A percentile compares a stretch with the other conserved stretches of the same genome.
phyloP scores from a whole-genome alignment of 352 stramenopile genomes.

The Globisporangium okanoganense region DNA sequence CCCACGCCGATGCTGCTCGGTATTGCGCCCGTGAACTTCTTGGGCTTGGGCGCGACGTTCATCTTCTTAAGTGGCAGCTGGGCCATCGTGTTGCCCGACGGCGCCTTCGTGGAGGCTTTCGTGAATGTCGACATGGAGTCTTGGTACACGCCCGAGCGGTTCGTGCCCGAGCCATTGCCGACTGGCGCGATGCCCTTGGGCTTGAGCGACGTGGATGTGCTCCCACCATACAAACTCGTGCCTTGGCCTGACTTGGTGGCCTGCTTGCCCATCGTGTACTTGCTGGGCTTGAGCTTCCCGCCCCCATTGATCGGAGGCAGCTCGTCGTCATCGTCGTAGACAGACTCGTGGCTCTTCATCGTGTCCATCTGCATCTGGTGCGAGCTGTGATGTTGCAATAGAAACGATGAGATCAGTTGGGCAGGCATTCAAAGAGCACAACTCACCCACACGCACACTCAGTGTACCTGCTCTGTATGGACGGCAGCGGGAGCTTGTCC shows the following conservation, averaged over 20 bases:
- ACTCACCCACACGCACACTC: background rate
- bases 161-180: slow-evolving; percentile 27
- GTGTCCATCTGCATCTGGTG: slow-evolving; percentile 6
- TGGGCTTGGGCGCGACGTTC: slow-evolving; percentile 12
- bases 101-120: slow-evolving; percentile 5
- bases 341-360: slow-evolving; percentile 2
- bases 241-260: slow-evolving; percentile 8
- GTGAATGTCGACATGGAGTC: slow-evolving; percentile 11
- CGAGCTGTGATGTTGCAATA: background rate
- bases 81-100: background rate
- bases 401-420: slow-evolving; percentile 1
- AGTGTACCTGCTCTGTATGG: slow-evolving; percentile 43
- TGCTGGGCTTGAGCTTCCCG: slow-evolving; percentile 17
- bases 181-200: slow-evolving; percentile 18
- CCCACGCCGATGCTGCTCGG: slow-evolving; percentile 9
- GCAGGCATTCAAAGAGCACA: background rate
- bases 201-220: slow-evolving; percentile 21
- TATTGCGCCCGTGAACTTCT: slow-evolving; percentile 13
- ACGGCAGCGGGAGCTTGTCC: slow-evolving; percentile 45
- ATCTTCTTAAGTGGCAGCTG: slow-evolving; percentile 29
- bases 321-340: slow-evolving; percentile 8
- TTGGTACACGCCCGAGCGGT: slow-evolving; percentile 27
- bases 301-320: slow-evolving; percentile 10
- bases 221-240: slow-evolving; percentile 17
- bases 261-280: slow-evolving; percentile 31